These are phyloP conservation scores for Huntiella moniliformis DNA, from an alignment of 2,329 filamentous ascomycete species.

Conservation along the genomic window DNA sequence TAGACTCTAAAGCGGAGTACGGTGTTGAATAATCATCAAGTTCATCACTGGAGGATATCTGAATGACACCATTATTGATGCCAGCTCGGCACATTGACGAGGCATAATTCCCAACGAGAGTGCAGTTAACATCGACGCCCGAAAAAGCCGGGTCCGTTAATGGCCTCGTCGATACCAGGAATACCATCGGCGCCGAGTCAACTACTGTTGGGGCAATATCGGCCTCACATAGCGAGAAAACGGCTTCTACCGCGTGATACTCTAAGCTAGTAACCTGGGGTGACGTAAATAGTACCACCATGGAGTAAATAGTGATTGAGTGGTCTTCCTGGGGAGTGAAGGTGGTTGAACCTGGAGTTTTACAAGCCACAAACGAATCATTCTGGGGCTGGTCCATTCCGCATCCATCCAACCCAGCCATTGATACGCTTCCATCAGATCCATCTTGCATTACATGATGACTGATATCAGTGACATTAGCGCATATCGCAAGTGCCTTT, in stretches of 20 bases:
- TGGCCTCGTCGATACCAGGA: neutral
- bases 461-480: constrained; percentile 15
- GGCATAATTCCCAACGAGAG: constrained; percentile 1
- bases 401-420: constrained; percentile 2
- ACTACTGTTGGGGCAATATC: constrained; percentile 13
- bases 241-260: constrained; percentile 15
- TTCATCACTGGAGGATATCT: neutral
- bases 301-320: constrained; percentile 14
- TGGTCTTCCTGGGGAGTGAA: constrained; percentile 13
- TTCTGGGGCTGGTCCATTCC: neutral
- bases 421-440: constrained; percentile 4
- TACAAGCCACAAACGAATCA: constrained; percentile 10
- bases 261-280: neutral
- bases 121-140: constrained; percentile 7
- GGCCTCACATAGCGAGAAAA: constrained; percentile 18
- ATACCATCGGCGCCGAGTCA: neutral
- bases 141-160: neutral
- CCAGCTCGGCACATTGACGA: constrained; percentile 4
- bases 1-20: constrained; percentile 6
- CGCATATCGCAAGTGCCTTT: constrained; percentile 14
- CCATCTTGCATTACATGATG: constrained; percentile 7
- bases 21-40: neutral
- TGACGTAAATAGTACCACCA: constrained; percentile 15
- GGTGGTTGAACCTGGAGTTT: constrained; percentile 12
- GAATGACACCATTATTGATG: constrained; percentile 2